phyloP scores from a whole-genome alignment of 106 monocot species.

The Triglochin maritima region DNA sequence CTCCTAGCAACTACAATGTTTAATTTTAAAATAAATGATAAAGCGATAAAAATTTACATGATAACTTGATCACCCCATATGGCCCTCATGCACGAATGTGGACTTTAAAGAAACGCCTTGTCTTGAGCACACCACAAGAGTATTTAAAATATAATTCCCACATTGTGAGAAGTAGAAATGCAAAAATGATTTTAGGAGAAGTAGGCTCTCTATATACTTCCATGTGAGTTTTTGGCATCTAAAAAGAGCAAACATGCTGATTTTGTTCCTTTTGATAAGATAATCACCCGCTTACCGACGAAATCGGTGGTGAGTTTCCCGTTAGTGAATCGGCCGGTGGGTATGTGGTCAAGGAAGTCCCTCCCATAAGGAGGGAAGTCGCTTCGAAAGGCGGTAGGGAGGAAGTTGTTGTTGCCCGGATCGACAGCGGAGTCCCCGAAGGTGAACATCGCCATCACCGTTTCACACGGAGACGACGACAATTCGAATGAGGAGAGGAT shows the following conservation, averaged over 20 bases:
- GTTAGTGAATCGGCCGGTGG: slow-evolving; percentile 76
- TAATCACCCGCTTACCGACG: slow-evolving; percentile 25
- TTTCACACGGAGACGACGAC: slow-evolving; percentile 2
- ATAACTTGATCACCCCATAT: too few relatives aligned
- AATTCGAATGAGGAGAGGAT: background rate
- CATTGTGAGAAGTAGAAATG: too few relatives aligned
- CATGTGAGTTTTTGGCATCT: too few relatives aligned
- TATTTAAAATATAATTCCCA: too few relatives aligned
- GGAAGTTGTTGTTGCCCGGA: slow-evolving; percentile 68
- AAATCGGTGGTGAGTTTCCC: slow-evolving; percentile 63
- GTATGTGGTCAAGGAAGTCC: slow-evolving; percentile 42
- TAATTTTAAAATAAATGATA: too few relatives aligned
- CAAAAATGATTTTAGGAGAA: too few relatives aligned
- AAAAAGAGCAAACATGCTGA: background rate
- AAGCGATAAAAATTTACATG: too few relatives aligned
- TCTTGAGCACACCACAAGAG: too few relatives aligned
- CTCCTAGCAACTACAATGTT: too few relatives aligned
- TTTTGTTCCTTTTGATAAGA: background rate
- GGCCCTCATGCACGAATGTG: too few relatives aligned
- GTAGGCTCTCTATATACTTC: too few relatives aligned
- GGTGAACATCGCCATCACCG: slow-evolving; percentile 37
- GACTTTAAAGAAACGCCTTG: too few relatives aligned
- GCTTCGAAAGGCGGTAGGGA: slow-evolving; percentile 38
- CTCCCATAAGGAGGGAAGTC: slow-evolving; percentile 71
- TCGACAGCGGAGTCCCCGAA: slow-evolving; percentile 94